Conservation (phyloP, 2,329 filamentous ascomycete species). For the Corynespora cassiicola region DNA sequence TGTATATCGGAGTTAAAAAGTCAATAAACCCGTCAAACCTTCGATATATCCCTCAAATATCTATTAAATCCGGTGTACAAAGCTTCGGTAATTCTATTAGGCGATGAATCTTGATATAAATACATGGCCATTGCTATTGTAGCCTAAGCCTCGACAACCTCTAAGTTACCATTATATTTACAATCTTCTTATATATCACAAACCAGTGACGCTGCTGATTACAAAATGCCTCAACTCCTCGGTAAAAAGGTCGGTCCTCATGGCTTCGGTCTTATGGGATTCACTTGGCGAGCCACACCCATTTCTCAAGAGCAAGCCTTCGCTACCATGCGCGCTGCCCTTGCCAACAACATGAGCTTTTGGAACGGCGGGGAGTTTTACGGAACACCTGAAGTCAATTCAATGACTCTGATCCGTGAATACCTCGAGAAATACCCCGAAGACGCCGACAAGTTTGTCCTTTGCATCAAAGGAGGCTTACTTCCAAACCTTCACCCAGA, state of each 20-base stretch:
- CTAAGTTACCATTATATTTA: too few species aligned
- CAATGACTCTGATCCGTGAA: slow-evolving; percentile 49
- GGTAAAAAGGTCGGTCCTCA: slow-evolving; percentile 32
- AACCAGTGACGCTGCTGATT: too few species aligned
- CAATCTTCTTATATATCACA: too few species aligned
- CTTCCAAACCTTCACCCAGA: slow-evolving; percentile 35
- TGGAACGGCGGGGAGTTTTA: slow-evolving; percentile 55
- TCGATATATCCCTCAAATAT: too few species aligned
- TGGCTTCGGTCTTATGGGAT: slow-evolving; percentile 51
- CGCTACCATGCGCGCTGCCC: slow-evolving; percentile 44
- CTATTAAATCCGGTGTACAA: too few species aligned
- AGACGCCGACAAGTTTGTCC: slow-evolving; percentile 50
- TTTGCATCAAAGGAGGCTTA: slow-evolving; percentile 52
- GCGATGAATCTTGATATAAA: too few species aligned
- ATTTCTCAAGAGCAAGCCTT: slow-evolving; percentile 32
- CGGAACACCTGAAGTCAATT: slow-evolving; percentile 48
- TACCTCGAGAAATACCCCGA: slow-evolving; percentile 55
- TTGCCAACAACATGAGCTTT: slow-evolving; percentile 42
- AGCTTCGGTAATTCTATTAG: too few species aligned
- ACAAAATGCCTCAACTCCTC: slow-evolving; percentile 2
- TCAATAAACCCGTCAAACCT: too few species aligned
- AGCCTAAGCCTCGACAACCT: too few species aligned
- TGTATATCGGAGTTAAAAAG: too few species aligned
- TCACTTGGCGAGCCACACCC: slow-evolving; percentile 42
- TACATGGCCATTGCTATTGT: too few species aligned